Base-by-base conservation (phyloP, 2,329 filamentous ascomycete species). In the Daldinia sp. region DNA sequence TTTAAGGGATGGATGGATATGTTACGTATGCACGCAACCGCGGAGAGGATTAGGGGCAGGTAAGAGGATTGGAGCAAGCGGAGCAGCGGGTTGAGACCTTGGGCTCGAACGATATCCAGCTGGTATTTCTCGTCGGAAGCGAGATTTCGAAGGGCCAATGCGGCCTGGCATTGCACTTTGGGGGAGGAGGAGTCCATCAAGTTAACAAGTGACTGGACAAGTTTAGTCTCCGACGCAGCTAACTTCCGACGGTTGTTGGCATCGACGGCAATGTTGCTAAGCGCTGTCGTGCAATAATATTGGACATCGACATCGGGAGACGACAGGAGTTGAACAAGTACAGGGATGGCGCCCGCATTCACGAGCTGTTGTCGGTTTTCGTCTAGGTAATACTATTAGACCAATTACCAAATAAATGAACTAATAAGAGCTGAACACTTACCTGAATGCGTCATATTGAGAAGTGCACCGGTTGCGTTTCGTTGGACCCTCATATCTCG, bases 361-460 rank as follows among this genome's bases (percentile, higher is more conserved):
- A 99, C 95, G 25, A 99, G 90, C 77, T 99, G 94, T 78, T 98
- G 93, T 70, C 95, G 89, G 78, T 99, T 99, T 78, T 99, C 95
- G 77, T 98, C 95, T 95, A 76, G 17, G 25, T 25, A 45, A 15
- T 13, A 48, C 3, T 27, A 61, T 71, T 68, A 68, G 59, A 19
- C n/a, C n/a, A 54, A 25, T 21, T 39, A 27, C 27, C 30, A 35
- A 27, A 19, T 21, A 13, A n/a, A 30, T 59, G 7, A 53, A 27
- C 32, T 6, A 9, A 17, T 2, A 32, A 13, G n/a, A 39, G 13
- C 21, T n/a, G 9, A 43, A 43, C 48, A 71, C 85, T 63, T 87
- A 96, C 93, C 93, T 68, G 94, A 98, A 81, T 99, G 95, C 72
- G 95, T 99, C 95, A 99, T 99, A 79, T 99, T 99, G 69, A 99